Evolutionary conservation across 202 grass and related monocot species (phyloP), one percentile per base, ranked within the genome.

Genomic region (Setaria viridis): DNA sequence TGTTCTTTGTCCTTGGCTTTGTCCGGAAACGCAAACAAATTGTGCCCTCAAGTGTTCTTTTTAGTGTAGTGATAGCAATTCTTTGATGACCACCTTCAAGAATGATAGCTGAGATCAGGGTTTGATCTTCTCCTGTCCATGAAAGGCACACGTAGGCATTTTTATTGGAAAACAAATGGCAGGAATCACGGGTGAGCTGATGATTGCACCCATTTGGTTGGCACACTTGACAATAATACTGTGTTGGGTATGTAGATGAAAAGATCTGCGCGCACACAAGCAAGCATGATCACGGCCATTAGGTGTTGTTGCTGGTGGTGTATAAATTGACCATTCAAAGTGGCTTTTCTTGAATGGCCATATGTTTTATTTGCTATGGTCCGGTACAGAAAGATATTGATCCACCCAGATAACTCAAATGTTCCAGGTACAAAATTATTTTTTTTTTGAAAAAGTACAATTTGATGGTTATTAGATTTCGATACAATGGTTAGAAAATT

Each of bases 1-100:
- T 62, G 72, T 56, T 49, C 47, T 67, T 83, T 83, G 88, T 86
- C 84, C 84, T 79, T 79, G 50, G 42, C 66, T 21, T 13, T 83
- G 88, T 86, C 84, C 11, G 14, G 29, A 12, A 53, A 21, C 46
- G 21, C 20, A 47, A 10, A 72, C 60, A 81, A 34, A 55, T 64
- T 46, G 72, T 34, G 54, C 46, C 11, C 58, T 41, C 32, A 43
- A 74, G 42, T 41, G 75, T 41, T 58, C 11, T 49, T 74, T 47
- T 85, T 25, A n/a, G 30, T 20, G 10, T 14, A 11, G 17, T 63
- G 50, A 19, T 41, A 77, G 43, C 11, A 55, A 35, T 82, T 1
- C 11, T 63, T 63, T 33, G 60, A 76, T 63, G 60, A 54, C 62
- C 63, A 46, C 17, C 17, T 11, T 55, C 39, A 48, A 57, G 72